A percentile compares a stretch with the other conserved stretches of the same genome.
These are phyloP conservation scores for Candida silvicultrix DNA, from an alignment of 805 yeast species.

Conservation along the genomic window DNA sequence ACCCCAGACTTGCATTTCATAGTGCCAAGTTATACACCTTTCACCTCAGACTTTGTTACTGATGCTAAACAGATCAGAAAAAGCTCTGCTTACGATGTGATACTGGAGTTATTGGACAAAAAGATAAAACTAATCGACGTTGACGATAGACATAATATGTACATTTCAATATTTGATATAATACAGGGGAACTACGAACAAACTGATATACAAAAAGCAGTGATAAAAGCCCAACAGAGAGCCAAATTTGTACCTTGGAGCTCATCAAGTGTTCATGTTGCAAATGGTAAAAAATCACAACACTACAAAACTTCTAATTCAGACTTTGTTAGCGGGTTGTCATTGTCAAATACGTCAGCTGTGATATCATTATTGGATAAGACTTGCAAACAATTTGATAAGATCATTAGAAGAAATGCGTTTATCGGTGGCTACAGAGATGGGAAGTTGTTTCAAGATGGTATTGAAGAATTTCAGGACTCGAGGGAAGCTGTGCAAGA, in stretches of 20 bases:
- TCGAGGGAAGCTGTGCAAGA: slow-evolving; percentile 69
- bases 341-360: slow-evolving; percentile 78
- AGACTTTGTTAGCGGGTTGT: slow-evolving; percentile 65
- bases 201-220: slow-evolving; percentile 64
- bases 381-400: slow-evolving; percentile 72
- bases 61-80: slow-evolving; percentile 55
- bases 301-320: slow-evolving; percentile 30
- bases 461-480: slow-evolving; percentile 66
- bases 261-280: slow-evolving; percentile 71
- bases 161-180: slow-evolving; percentile 66
- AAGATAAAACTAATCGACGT: slow-evolving; percentile 65
- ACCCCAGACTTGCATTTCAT: slow-evolving; percentile 78
- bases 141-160: slow-evolving; percentile 38
- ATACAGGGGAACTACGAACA: slow-evolving; percentile 61
- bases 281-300: slow-evolving; percentile 70
- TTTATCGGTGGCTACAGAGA: slow-evolving; percentile 71
- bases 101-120: slow-evolving; percentile 75
- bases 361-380: slow-evolving; percentile 60
- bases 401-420: slow-evolving; percentile 72
- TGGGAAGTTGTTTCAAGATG: slow-evolving; percentile 31
- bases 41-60: slow-evolving; percentile 58
- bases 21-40: slow-evolving; percentile 72
- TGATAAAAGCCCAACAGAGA: slow-evolving; percentile 55
- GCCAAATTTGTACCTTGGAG: slow-evolving; percentile 83
- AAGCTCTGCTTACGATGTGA: slow-evolving; percentile 77